A percentile compares a stretch with the other conserved stretches of the same genome.
phyloP scores from a whole-genome alignment of 768 basidiomycete species.

The Psilocybe subaeruginosa region DNA sequence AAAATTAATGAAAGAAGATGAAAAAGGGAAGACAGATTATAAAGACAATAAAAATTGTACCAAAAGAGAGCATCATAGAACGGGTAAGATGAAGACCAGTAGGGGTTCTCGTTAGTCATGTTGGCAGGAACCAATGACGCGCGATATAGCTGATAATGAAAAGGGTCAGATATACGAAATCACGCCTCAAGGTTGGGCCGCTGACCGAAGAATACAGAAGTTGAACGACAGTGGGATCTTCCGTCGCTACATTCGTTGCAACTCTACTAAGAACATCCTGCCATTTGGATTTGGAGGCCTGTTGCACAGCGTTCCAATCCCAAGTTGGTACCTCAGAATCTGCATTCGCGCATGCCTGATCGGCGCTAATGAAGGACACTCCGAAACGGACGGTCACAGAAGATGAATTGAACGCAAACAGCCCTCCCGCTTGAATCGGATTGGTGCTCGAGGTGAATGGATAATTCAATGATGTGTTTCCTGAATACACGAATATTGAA shows the following conservation, averaged over 20 bases:
- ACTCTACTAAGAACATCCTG: constrained; percentile 46
- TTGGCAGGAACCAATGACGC: constrained; percentile 54
- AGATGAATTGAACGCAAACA: constrained; percentile 41
- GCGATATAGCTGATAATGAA: constrained; percentile 43
- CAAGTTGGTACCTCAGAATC: constrained; percentile 54
- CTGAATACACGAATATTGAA: constrained; percentile 35
- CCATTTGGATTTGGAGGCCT: constrained; percentile 41
- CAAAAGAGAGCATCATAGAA: constrained; percentile 58
- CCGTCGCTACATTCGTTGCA: constrained; percentile 31
- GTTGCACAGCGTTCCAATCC: constrained; percentile 45
- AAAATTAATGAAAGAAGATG: constrained; percentile 2
- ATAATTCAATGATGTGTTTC: constrained; percentile 36
- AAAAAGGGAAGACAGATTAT: background rate
- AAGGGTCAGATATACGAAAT: background rate
- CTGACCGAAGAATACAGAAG: constrained; percentile 52
- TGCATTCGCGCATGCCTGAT: constrained; percentile 61
- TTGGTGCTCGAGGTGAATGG: constrained; percentile 40
- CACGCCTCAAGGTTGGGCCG: background rate
- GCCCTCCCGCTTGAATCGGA: constrained; percentile 45
- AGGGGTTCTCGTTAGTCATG: constrained; percentile 52
- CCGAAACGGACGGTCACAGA: constrained; percentile 56
- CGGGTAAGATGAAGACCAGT: constrained; percentile 47
- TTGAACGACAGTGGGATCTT: constrained; percentile 45
- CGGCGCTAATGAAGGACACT: constrained; percentile 53
- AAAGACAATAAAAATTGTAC: constrained; percentile 27